These are phyloP conservation scores for Wickerhamomyces silvicola DNA, from an alignment of 805 yeast genomes.

Conservation along the genomic window DNA sequence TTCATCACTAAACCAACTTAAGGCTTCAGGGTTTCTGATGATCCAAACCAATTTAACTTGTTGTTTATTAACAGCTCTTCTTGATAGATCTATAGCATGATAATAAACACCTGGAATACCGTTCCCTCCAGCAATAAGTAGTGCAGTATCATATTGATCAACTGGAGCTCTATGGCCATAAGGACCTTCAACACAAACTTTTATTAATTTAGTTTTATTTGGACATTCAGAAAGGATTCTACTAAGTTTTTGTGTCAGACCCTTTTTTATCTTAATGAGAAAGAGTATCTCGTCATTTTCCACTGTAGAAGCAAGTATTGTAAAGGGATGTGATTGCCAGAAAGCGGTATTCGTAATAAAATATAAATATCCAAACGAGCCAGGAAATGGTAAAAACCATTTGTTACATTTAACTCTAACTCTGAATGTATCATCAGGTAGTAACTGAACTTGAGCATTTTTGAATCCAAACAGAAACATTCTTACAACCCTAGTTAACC, in stretches of 20 bases:
- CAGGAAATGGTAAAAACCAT: constrained; percentile 44
- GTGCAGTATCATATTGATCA: constrained; percentile 30
- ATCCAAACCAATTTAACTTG: constrained; percentile 53
- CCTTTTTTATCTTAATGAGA: constrained; percentile 49
- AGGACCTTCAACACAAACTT: constrained; percentile 53
- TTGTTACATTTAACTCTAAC: constrained; percentile 37
- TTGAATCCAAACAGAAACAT: constrained; percentile 19
- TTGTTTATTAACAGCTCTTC: constrained; percentile 18
- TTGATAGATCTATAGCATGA: constrained; percentile 27
- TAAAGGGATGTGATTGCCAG: constrained; percentile 76
- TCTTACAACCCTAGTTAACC: constrained; percentile 39
- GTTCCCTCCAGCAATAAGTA: constrained; percentile 45
- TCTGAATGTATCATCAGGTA: constrained; percentile 40
- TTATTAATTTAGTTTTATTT: constrained; percentile 19
- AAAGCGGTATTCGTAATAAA: constrained; percentile 45
- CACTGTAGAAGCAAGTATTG: constrained; percentile 38
- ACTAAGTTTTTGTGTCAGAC: constrained; percentile 41
- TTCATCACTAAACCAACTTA: constrained; percentile 42
- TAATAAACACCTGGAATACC: constrained; percentile 48
- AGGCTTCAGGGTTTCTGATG: constrained; percentile 43
- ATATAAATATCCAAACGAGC: constrained; percentile 51
- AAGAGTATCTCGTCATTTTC: constrained; percentile 33
- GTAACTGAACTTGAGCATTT: constrained; percentile 13
- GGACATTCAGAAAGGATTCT: constrained; percentile 25
- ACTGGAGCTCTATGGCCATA: constrained; percentile 43